Base-by-base conservation (phyloP, 2,329 filamentous ascomycete species). In the Zymoseptoria pseudotritici region DNA sequence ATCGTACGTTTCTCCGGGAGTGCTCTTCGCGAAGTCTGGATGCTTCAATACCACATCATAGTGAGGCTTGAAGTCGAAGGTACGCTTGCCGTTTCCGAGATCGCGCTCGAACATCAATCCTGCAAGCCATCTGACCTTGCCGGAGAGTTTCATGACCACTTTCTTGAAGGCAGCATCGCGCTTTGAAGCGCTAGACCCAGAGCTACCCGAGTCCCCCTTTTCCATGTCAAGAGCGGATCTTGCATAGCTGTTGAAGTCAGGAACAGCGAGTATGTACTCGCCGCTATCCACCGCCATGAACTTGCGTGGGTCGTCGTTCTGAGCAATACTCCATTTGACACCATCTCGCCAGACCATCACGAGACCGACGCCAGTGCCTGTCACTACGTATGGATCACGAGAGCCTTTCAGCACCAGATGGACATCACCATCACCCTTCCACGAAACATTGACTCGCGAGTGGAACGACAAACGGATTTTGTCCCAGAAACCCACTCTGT, bases 261-360 rank as follows among this genome's bases (percentile, higher is more conserved):
- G 95, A 58, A 99, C 86, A 2, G 95, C 94, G 57, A 97, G 83
- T 11, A 99, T 89, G 71, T 94, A 99, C 74, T 96, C 93, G 56
- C 91, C 91, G 73, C 93, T 97, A 64, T 96, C 90, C 3, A 99
- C 91, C 1, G 88, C 91, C 88, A 99, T 95, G 75, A 99, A 95
- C 61, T 89, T 88, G 71, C 89, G 90, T 0, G 94, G 92, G 68
- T 99, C 90, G 67, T 95, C 86, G 56, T 91, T 87, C 56, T 87
- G 85, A 60, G 92, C 89, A 56, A 99, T 86, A 61, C 87, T 88
- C 85, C 91, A 95, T 62, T 84, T 86, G 46, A 99, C 92, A 73
- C 97, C 89, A 69, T 91, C 95, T 56, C 94, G 88, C 93, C 93
- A 99, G 73, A 95, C 97, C 91, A 99, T 97, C 51, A 97, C 84